These are phyloP conservation scores for Paxillus involutus DNA, from an alignment of 768 basidiomycete species.

Conservation along the genomic window DNA sequence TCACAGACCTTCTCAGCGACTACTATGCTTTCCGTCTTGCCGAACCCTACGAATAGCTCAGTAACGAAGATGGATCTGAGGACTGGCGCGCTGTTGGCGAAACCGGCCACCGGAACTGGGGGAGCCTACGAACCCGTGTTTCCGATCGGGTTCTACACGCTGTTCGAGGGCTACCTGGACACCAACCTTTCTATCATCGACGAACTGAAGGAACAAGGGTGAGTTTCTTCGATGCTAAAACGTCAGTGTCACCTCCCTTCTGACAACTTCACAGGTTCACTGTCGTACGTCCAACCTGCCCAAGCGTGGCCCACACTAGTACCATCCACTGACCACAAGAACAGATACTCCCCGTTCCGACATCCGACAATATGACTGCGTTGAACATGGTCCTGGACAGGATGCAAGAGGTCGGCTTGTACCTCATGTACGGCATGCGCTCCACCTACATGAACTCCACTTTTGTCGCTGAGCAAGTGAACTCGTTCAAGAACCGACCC, in stretches of 20 bases:
- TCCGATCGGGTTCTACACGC: constrained; percentile 46
- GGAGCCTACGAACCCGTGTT: constrained; percentile 52
- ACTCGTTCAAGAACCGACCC: constrained; percentile 59
- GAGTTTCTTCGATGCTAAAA: constrained; percentile 1
- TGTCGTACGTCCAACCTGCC: constrained; percentile 30
- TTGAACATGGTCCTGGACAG: constrained; percentile 60
- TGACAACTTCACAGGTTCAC: constrained; percentile 6
- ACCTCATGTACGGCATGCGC: constrained; percentile 86
- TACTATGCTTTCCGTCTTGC: constrained; percentile 48
- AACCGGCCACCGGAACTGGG: constrained; percentile 48
- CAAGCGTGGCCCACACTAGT: too few species aligned
- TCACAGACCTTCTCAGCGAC: constrained; percentile 45
- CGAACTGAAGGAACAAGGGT: constrained; percentile 34
- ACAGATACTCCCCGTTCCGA: constrained; percentile 70
- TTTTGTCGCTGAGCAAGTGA: constrained; percentile 66
- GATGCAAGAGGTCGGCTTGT: constrained; percentile 70
- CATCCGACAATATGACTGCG: constrained; percentile 58
- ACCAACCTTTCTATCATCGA: constrained; percentile 25
- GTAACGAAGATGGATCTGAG: constrained; percentile 66
- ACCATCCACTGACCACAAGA: not conserved
- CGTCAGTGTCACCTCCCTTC: not conserved
- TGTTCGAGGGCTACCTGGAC: constrained; percentile 30
- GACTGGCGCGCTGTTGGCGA: constrained; percentile 55
- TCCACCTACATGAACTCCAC: constrained; percentile 64
- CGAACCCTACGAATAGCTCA: constrained; percentile 48